A percentile compares a stretch with the other conserved stretches of the same genome.
phyloP scores from a whole-genome alignment of 2,329 filamentous ascomycete species.

The Trichoderma sp. region DNA sequence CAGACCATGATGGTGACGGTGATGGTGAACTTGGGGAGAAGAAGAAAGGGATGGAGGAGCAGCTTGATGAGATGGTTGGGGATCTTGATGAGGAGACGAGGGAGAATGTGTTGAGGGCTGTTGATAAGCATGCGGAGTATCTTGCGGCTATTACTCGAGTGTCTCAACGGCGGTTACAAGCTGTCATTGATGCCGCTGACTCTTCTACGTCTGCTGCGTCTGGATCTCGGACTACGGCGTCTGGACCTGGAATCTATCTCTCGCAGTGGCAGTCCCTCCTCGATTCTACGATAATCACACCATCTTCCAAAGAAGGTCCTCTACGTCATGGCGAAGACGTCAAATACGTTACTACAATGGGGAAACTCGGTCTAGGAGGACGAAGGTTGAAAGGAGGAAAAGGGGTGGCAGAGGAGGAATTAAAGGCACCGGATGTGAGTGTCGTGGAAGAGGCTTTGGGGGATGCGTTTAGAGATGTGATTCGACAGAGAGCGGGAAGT shows the following conservation, averaged over 20 bases:
- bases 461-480: conserved; percentile 46
- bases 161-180: conserved; percentile 57
- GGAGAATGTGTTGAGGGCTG: conserved; percentile 46
- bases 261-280: conserved; percentile 71
- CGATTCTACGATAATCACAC: conserved; percentile 69
- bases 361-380: conserved; percentile 44
- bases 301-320: conserved; percentile 45
- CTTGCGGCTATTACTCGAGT: conserved; percentile 55
- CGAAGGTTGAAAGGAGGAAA: conserved; percentile 17
- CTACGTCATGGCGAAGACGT: conserved; percentile 57
- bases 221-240: conserved; percentile 31
- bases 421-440: conserved; percentile 33
- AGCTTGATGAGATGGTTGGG: conserved; percentile 45
- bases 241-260: conserved; percentile 72
- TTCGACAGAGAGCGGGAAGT: conserved; percentile 38
- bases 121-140: conserved; percentile 64
- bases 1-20: conserved; percentile 29
- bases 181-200: conserved; percentile 46
- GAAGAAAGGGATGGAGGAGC: conserved; percentile 40
- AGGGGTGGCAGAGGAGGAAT: background rate
- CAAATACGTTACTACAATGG: conserved; percentile 44
- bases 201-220: background rate
- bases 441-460: conserved; percentile 36
- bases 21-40: background rate
- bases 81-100: conserved; percentile 51